Base-by-base conservation (phyloP, 164 flowering plant genomes). In the Stephania yunnanensis region DNA sequence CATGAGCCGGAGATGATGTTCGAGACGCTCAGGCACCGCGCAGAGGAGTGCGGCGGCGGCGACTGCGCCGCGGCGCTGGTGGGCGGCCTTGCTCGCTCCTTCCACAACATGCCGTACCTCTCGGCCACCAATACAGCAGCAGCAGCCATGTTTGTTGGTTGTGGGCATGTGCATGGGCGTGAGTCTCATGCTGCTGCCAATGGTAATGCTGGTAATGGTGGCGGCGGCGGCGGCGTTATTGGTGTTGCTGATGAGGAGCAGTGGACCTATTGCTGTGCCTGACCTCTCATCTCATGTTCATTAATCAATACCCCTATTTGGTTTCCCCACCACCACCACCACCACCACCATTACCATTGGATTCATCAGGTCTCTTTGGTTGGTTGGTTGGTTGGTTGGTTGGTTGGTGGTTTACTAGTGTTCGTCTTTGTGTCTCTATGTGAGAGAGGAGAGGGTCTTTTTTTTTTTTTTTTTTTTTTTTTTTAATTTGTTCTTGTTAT, bases 1-100 rank as follows among this genome's bases (percentile, higher is more conserved):
- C 95, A 96, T 74, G 97, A 96, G 91, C 99, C 99, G 25, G 91
- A 90, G 88, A 85, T 94, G 77, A 96, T 96, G 99, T 92, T 94
- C 74, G 85, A 91, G 89, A 80, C 92, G 4, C 95, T 96, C 83
- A 92, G 89, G 94, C 90, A 89, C 82, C 85, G 99, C 12, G 89
- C 83, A 3, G 95, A 88, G 83, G 98, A 94, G 77, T 85, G 68
- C 52, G 79, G 71, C 4, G 74, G 73, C 66, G 76, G 15, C 13
- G 81, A 66, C 10, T 55, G 81, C 74, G 46, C 81, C 85, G 8
- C 74, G 46, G 82, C 85, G 8, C 20, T 93, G 65, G 93, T 87
- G 19, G 80, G 76, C 68, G 82, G 90, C 48, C 86, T 95, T 4
- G 92, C 89, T 29, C 82, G 80, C 15, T 86, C 91, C 71, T 93